Evolutionary conservation across 495 filamentous ascomycete species (phyloP), one percentile per base, ranked within the genome.

Genomic region (Aeminium ludgeri): DNA sequence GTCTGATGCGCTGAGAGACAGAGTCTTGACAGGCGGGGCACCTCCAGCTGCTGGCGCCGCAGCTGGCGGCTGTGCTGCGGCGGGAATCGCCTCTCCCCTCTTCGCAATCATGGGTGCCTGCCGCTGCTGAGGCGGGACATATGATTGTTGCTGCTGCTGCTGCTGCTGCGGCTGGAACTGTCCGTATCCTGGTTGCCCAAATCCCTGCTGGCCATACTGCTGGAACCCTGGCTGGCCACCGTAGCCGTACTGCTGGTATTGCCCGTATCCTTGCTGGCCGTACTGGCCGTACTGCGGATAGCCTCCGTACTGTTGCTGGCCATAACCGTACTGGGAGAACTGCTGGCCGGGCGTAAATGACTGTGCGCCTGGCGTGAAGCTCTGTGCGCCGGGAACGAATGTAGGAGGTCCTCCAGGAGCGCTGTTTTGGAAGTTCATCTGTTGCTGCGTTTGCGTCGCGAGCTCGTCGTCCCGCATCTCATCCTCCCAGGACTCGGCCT

Each of bases 391-490:
- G 2, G 85, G 80, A 20, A 69, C 69, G 68, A 89, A 89, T 3
- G 23, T 25, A 8, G 23, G 23, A 3, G 23, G 23, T 8, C 23
- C 23, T n/a, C n/a, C n/a, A n/a, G n/a, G n/a, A n/a, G n/a, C n/a
- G 12, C 61, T 59, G 20, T 54, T 56, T 56, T 76, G 74, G 30
- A 86, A 57, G 50, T 83, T 84, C 59, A 82, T 68, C 53, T 82
- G 78, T 48, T 76, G 69, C 60, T 87, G 76, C 7, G 78, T 62
- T 61, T 85, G 86, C 57, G 79, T 70, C 41, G 82, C 74, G 48
- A 94, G 74, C 49, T 80, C 74, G 44, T 89, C 81, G 39, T 93
- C 81, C 65, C 92, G 82, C 56, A 85, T 77, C 45, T 92, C 89
- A 51, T 97, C 84, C 65, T 97, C 89, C 89, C 89, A 97, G 15